Conservation (phyloP, 2,329 filamentous ascomycete species). For the Thermoascus crustaceus region DNA sequence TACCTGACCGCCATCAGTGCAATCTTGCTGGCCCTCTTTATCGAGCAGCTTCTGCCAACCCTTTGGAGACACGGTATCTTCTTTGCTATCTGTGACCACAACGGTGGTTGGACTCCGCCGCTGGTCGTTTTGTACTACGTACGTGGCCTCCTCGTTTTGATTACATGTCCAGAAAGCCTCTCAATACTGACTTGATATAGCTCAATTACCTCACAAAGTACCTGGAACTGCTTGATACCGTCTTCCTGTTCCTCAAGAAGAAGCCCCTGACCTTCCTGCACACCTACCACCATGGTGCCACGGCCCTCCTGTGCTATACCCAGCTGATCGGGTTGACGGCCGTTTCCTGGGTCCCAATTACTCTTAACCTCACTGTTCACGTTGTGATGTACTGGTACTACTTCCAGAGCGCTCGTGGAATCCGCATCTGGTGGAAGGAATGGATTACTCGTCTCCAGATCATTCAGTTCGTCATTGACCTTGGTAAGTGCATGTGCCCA, state of each 20-base stretch:
- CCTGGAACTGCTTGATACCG: constrained; percentile 87
- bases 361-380: constrained; percentile 85
- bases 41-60: constrained; percentile 84
- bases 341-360: constrained; percentile 92
- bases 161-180: no score
- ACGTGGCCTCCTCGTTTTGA: no score
- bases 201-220: constrained; percentile 98
- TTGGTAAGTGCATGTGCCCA: constrained; percentile 53
- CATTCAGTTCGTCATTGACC: constrained; percentile 91
- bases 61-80: constrained; percentile 75
- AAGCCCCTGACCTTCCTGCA: constrained; percentile 98
- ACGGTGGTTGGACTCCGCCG: constrained; percentile 89
- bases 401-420: constrained; percentile 94
- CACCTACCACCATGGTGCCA: constrained; percentile 97
- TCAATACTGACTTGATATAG: constrained; percentile 46
- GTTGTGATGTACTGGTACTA: constrained; percentile 99
- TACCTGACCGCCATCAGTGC: constrained; percentile 80
- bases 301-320: constrained; percentile 93
- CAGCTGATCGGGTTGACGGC: constrained; percentile 88
- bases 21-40: constrained; percentile 71
- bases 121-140: constrained; percentile 96
- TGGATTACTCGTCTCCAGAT: constrained; percentile 98
- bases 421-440: constrained; percentile 99
- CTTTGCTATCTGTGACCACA: constrained; percentile 66
- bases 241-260: constrained; percentile 98